Conservation (phyloP, 2,329 filamentous ascomycete species). For the Ophiostoma sp. region DNA sequence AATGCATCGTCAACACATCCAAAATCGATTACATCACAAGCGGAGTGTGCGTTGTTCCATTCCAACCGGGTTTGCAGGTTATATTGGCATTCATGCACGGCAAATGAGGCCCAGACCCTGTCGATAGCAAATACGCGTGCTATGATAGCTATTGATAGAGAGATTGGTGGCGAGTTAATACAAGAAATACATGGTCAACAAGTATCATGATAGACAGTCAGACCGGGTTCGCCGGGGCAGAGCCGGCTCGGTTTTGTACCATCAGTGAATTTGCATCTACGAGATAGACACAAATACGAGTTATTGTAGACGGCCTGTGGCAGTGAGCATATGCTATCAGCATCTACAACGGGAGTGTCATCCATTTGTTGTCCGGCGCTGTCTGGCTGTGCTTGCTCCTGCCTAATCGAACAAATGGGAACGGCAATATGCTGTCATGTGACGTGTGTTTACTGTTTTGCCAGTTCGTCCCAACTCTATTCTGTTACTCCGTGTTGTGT, state of each 20-base stretch:
- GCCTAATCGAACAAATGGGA: neutral
- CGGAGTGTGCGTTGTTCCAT: neutral
- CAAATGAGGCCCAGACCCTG: constrained; percentile 18
- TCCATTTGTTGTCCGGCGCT: neutral
- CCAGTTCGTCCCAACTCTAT: constrained; percentile 1
- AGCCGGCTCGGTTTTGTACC: no score
- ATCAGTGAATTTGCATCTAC: no score
- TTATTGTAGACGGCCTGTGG: no score
- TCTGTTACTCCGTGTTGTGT: neutral
- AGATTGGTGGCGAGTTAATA: neutral
- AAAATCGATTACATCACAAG: neutral
- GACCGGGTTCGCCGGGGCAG: neutral
- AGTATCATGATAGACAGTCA: neutral
- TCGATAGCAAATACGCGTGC: neutral
- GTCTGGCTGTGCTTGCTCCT: neutral
- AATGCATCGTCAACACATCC: neutral
- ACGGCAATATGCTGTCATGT: neutral
- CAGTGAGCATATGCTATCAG: neutral
- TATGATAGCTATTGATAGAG: neutral
- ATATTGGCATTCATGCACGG: constrained; percentile 14
- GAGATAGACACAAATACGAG: no score
- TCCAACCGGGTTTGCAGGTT: neutral
- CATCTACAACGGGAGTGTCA: neutral
- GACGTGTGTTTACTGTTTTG: neutral
- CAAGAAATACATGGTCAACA: neutral